Conservation (phyloP, 2,329 filamentous ascomycete species). For the Cadophora luteo-olivacea region DNA sequence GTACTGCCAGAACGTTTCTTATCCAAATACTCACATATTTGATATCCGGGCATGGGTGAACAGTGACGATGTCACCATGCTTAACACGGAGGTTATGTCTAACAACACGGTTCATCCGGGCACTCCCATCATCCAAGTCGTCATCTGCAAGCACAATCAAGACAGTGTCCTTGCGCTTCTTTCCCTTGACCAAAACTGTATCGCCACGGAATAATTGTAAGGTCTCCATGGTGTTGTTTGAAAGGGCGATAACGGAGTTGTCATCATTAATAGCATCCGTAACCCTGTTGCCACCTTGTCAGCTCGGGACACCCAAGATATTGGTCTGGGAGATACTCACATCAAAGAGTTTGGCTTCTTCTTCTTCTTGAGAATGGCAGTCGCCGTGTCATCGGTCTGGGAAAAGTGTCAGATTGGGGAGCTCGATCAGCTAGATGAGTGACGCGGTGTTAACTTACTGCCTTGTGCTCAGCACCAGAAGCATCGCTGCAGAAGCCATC, state of each 20-base stretch:
- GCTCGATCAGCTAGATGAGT: constrained; percentile 39
- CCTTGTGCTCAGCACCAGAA: constrained; percentile 86
- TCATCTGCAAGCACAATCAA: constrained; percentile 97
- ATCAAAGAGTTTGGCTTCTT: constrained; percentile 99
- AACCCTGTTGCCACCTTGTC: constrained; percentile 66
- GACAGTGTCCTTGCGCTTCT: constrained; percentile 99
- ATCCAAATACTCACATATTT: constrained; percentile 82
- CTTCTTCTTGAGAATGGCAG: constrained; percentile 99
- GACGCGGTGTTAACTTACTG: constrained; percentile 60
- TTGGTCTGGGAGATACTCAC: constrained; percentile 58
- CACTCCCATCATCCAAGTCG: constrained; percentile 95
- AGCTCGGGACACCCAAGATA: constrained; percentile 40
- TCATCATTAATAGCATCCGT: constrained; percentile 99
- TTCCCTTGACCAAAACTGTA: constrained; percentile 96
- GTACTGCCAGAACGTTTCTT: background rate
- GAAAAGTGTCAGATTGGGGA: constrained; percentile 45
- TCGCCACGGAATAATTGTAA: constrained; percentile 98
- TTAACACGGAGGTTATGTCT: constrained; percentile 98
- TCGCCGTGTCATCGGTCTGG: constrained; percentile 88
- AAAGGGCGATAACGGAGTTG: constrained; percentile 98
- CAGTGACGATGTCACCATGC: constrained; percentile 96
- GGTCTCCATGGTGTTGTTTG: constrained; percentile 98
- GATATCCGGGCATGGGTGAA: constrained; percentile 98
- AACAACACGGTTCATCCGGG: constrained; percentile 97
- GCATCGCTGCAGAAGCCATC: constrained; percentile 70